phyloP scores from a whole-genome alignment of 2,329 filamentous ascomycete genomes.

The Fusarium palustre region DNA sequence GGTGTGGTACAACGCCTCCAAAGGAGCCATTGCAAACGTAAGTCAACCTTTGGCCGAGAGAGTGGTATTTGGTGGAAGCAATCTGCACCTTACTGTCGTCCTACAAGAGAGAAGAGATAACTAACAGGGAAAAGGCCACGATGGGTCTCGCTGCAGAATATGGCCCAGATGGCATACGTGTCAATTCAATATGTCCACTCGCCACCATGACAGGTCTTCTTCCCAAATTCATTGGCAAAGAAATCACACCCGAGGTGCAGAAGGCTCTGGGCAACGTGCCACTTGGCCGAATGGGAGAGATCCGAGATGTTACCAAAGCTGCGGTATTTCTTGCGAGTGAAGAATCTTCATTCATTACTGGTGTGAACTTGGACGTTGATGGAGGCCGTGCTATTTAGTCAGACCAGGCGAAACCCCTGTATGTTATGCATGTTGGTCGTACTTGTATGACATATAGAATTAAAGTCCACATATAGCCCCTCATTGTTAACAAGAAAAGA shows the following conservation, averaged over 20 bases:
- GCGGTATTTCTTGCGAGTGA: constrained; percentile 77
- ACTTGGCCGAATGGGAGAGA: constrained; percentile 58
- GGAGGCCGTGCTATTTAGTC: constrained; percentile 36
- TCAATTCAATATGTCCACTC: constrained; percentile 78
- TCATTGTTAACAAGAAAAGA: background rate
- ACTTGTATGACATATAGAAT: background rate
- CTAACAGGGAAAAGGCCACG: constrained; percentile 49
- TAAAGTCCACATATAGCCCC: background rate
- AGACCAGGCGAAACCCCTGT: background rate
- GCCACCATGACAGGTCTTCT: constrained; percentile 57
- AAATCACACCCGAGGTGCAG: constrained; percentile 71
- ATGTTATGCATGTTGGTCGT: background rate
- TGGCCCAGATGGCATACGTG: constrained; percentile 76
- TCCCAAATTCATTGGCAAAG: constrained; percentile 66
- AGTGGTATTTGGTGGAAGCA: background rate
- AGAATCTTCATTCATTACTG: constrained; percentile 78
- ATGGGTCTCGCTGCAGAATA: constrained; percentile 77
- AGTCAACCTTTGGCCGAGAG: background rate
- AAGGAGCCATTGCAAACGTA: constrained; percentile 71
- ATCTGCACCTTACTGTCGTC: background rate
- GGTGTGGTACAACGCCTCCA: constrained; percentile 78
- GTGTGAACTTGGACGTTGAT: constrained; percentile 70
- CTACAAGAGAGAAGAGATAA: background rate
- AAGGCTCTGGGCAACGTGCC: constrained; percentile 67
- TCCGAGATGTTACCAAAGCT: constrained; percentile 74